A percentile compares a stretch with the other conserved stretches of the same genome.
Conservation (phyloP, 106 monocot genomes). For the Dendrobium huoshanense region DNA sequence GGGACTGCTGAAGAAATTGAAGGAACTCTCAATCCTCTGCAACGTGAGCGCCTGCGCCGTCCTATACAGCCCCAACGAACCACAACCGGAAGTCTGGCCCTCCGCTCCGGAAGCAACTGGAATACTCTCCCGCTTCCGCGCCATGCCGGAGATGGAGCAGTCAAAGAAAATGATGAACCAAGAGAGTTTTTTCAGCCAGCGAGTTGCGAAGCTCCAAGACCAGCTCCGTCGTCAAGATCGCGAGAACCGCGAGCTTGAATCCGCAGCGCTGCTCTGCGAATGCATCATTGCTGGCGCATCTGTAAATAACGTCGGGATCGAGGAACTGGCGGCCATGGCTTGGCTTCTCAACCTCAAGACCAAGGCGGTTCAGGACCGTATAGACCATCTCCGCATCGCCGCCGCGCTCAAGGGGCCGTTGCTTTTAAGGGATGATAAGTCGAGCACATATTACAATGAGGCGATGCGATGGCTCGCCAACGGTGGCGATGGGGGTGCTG, state of each 20-base stretch:
- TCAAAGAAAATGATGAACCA: constrained; percentile 12
- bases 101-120: background rate
- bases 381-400: background rate
- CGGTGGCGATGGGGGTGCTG: background rate
- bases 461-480: background rate
- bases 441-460: background rate
- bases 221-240: background rate
- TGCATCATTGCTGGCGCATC: background rate
- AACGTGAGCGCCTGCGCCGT: constrained; percentile 5
- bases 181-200: constrained; percentile 5
- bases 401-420: background rate
- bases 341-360: background rate
- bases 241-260: constrained; percentile 1
- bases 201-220: background rate
- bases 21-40: constrained; percentile 12
- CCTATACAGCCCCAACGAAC: constrained; percentile 1
- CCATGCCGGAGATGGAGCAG: constrained; percentile 12
- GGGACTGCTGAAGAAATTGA: constrained; percentile 17
- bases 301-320: background rate
- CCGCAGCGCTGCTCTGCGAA: background rate
- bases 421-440: background rate
- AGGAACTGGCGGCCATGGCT: background rate
- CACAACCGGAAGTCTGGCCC: constrained; percentile 4
- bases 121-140: background rate
- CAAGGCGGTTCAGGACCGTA: constrained; percentile 4